Base-by-base conservation (phyloP, 768 basidiomycete species). In the Tylopilus balloui region DNA sequence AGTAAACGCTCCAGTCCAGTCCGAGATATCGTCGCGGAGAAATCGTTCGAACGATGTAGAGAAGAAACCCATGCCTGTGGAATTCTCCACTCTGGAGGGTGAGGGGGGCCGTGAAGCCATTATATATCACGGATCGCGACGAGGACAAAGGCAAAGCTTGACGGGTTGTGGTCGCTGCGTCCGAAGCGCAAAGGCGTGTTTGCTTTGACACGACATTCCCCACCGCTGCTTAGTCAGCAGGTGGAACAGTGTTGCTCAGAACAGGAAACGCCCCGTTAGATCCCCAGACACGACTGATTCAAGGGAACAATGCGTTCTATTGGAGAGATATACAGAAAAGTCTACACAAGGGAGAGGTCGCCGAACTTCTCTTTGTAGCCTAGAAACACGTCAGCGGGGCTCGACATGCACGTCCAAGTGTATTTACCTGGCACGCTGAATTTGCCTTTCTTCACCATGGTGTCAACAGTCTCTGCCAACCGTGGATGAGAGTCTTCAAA, bases 351-450 rank as follows among this genome's bases (percentile, higher is more conserved):
- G 53, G 89, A 86, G 70, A 94, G 82, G 69, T 95, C 91, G 65
- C 92, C 92, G 69, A 93, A 95, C 76, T 94, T 94, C 80, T 95
- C 92, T 78, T 89, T 85, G 82, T 90, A 90, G 31, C 88, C 86
- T 88, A 60, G 28, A 44, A 21, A 41, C 39, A 49, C 34, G 32
- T 57, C 27, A 50, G 54, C n/a, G 10, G 29, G 15, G 23, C 28
- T 40, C 25, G 15, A 15, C 20, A 20, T 15, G 34, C 1, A 24
- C 14, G 14, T 2, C 4, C 17, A 14, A 14, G 14, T 17, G 14
- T 14, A 15, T 76, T 46, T 66, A 86, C 93, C 94, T 62, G 95
- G 95, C 50, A 97, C 94, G 62, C 87, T 92, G 87, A 92, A 96
- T 76, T 97, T 96, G 71, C 94, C 94, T 75, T 97, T 93, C 81